phyloP scores from a whole-genome alignment of 1,284 basidiomycete species.

The Athelia psychrophila region DNA sequence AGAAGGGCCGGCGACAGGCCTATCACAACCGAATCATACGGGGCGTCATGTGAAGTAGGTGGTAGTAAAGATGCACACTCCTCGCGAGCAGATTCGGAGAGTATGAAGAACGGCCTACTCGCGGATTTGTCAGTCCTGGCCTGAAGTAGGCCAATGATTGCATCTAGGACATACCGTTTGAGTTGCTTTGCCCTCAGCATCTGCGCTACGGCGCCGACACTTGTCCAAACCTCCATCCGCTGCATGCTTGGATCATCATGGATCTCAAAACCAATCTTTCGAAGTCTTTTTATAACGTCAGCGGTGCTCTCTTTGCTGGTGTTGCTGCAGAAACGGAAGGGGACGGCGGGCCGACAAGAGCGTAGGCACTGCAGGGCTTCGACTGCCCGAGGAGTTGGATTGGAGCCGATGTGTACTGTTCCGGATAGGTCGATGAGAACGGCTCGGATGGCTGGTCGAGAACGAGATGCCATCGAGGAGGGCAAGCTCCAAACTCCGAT shows the following conservation, averaged over 20 bases:
- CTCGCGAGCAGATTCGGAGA: constrained; percentile 54
- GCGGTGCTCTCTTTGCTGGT: constrained; percentile 54
- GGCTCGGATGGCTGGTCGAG: constrained; percentile 38
- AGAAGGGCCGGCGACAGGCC: constrained; percentile 57
- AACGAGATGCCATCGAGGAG: no score
- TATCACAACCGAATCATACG: constrained; percentile 64
- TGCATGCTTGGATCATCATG: background rate
- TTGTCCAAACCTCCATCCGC: constrained; percentile 53
- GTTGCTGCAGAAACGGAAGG: constrained; percentile 65
- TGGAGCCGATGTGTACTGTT: constrained; percentile 57
- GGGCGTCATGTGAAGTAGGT: background rate
- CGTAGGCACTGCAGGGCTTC: constrained; percentile 46
- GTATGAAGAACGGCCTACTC: constrained; percentile 54
- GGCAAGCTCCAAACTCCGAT: no score
- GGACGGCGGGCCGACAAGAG: constrained; percentile 32
- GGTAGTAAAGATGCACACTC: constrained; percentile 34
- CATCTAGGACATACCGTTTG: constrained; percentile 34
- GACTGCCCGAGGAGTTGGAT: constrained; percentile 47
- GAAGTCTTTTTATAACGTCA: constrained; percentile 39
- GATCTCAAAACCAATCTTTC: constrained; percentile 50
- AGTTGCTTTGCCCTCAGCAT: constrained; percentile 39
- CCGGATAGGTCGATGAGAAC: constrained; percentile 71
- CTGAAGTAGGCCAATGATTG: constrained; percentile 1
- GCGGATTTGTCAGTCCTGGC: background rate
- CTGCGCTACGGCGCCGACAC: constrained; percentile 55